Evolutionary conservation across 1,284 basidiomycete genomes (phyloP).

Genomic region (Phlebopus sp.): DNA sequence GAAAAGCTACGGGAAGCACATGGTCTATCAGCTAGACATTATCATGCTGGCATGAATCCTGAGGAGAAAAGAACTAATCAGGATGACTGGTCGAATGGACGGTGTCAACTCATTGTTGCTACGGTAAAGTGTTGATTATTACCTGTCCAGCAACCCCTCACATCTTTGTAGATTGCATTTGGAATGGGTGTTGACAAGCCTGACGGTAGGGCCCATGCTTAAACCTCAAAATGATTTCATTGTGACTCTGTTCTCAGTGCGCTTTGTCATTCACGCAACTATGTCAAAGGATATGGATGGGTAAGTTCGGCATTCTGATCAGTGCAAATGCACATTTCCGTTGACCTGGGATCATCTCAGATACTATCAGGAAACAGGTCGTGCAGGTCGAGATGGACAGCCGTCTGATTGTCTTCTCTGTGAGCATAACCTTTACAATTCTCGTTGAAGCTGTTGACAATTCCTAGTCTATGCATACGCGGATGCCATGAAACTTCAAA

Average conservation of each 20-base stretch:
- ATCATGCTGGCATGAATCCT: conserved; percentile 78
- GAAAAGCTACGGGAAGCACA: conserved; percentile 54
- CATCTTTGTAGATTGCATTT: conserved; percentile 67
- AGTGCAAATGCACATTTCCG: not conserved
- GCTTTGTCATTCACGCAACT: conserved; percentile 76
- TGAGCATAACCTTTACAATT: conserved; percentile 20
- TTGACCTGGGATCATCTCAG: conserved; percentile 28
- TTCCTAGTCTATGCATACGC: conserved; percentile 50
- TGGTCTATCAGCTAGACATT: conserved; percentile 72
- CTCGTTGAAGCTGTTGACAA: not conserved
- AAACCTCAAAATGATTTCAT: not conserved
- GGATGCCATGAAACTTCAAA: conserved; percentile 50
- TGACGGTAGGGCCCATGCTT: conserved; percentile 46
- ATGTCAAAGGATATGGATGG: conserved; percentile 70
- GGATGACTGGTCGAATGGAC: conserved; percentile 72
- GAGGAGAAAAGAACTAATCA: conserved; percentile 68
- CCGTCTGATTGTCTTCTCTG: conserved; percentile 63
- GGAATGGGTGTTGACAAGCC: conserved; percentile 98
- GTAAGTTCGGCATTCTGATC: conserved; percentile 27
- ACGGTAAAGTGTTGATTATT: conserved; percentile 52
- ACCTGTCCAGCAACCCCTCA: conserved; percentile 12
- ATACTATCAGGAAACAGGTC: conserved; percentile 84
- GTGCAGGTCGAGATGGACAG: conserved; percentile 78
- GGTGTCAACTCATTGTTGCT: conserved; percentile 85
- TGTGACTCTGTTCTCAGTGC: conserved; percentile 42